phyloP scores from a whole-genome alignment of 192 early-diverging fungal species.

The Gryganskiella cystojenkinii region DNA sequence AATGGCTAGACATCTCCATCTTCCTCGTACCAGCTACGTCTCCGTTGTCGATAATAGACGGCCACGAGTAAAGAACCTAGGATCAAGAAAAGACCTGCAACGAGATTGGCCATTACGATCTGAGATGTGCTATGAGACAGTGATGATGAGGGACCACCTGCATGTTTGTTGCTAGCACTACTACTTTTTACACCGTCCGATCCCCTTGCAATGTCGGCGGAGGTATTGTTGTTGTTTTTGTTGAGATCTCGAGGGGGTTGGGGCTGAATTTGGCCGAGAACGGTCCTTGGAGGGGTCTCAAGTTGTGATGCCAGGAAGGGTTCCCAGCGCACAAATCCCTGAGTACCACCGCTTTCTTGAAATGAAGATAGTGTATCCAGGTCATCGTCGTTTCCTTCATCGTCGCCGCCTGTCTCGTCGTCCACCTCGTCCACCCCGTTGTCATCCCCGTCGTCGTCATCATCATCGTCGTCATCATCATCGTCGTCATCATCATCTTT shows the following conservation, averaged over 20 bases:
- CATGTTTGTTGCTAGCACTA: background rate
- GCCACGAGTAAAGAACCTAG: slow-evolving; percentile 3
- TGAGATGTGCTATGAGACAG: background rate
- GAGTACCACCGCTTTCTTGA: too few relatives aligned
- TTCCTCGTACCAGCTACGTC: slow-evolving; percentile 7
- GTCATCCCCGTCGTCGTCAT: background rate
- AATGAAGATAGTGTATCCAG: too few relatives aligned
- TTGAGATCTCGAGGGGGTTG: too few relatives aligned
- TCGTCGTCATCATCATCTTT: background rate
- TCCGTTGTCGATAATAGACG: slow-evolving; percentile 4
- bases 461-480: background rate
- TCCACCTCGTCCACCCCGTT: background rate
- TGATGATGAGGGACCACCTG: background rate
- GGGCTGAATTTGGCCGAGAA: too few relatives aligned
- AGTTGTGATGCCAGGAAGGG: too few relatives aligned
- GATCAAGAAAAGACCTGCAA: slow-evolving; percentile 2
- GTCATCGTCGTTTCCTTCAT: background rate
- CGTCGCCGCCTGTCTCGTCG: background rate
- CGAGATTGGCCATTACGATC: slow-evolving; percentile 1
- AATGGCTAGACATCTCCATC: background rate
- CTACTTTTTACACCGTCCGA: background rate
- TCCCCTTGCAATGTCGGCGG: background rate
- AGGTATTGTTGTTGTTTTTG: background rate
- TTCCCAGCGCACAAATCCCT: too few relatives aligned
- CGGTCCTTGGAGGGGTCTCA: too few relatives aligned